A percentile compares a stretch with the other conserved stretches of the same genome.
phyloP scores from a whole-genome alignment of 805 yeast genomes.

The Candida krabiensis region DNA sequence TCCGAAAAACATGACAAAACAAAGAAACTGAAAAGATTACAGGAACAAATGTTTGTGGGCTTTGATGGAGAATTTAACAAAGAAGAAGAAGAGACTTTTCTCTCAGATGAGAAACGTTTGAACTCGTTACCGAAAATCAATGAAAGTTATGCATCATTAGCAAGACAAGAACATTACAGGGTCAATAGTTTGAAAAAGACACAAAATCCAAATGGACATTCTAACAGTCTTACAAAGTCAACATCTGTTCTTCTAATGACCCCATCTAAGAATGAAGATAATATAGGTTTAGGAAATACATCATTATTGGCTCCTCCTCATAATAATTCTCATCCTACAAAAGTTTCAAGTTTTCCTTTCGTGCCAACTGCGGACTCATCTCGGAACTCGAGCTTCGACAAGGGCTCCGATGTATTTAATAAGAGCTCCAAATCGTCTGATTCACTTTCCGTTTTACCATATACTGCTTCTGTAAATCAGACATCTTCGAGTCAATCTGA shows the following conservation, averaged over 20 bases:
- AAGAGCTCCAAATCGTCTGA: not conserved
- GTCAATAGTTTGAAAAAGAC: slow-evolving; percentile 18
- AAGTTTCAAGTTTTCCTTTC: not conserved
- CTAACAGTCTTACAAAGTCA: slow-evolving; percentile 13
- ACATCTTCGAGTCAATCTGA: not conserved
- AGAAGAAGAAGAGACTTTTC: slow-evolving; percentile 22
- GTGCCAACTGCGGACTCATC: not conserved
- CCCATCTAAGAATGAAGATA: slow-evolving; percentile 14
- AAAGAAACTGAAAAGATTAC: slow-evolving; percentile 17
- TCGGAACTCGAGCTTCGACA: not conserved
- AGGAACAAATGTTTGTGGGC: slow-evolving; percentile 28
- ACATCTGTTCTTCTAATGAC: slow-evolving; percentile 4
- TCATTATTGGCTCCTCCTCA: too few relatives aligned
- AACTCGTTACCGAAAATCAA: slow-evolving; percentile 22
- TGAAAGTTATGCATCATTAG: slow-evolving; percentile 28
- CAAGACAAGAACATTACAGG: slow-evolving; percentile 28
- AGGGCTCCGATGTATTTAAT: not conserved
- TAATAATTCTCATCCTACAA: not conserved
- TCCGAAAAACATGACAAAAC: slow-evolving; percentile 6
- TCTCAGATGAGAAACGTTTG: slow-evolving; percentile 12
- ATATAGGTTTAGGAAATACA: slow-evolving; percentile 2
- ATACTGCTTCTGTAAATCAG: not conserved
- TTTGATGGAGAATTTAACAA: slow-evolving; percentile 27
- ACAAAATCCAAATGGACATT: slow-evolving; percentile 8
- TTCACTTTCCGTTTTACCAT: not conserved